Conservation (phyloP, 2,329 filamentous ascomycete genomes). For the Penicillium sp. region DNA sequence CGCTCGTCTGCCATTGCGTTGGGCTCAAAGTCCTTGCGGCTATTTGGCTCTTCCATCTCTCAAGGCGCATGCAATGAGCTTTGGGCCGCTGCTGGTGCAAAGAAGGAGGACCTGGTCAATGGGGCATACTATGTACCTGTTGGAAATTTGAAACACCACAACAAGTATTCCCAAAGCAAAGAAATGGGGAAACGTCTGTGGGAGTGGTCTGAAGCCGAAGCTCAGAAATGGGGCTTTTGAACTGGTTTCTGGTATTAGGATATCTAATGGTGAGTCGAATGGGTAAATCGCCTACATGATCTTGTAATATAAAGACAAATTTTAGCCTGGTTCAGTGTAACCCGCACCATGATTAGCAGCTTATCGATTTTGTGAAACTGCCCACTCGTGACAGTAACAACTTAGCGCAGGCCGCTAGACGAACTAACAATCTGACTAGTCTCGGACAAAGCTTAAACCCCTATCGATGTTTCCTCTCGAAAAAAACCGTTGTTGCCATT, state of each 20-base stretch:
- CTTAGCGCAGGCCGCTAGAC: too few relatives aligned
- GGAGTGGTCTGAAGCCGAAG: constrained; percentile 39
- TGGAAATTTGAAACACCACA: constrained; percentile 27
- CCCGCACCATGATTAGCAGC: too few relatives aligned
- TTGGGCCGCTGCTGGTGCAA: constrained; percentile 33
- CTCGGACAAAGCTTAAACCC: too few relatives aligned
- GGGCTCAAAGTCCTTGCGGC: constrained; percentile 13
- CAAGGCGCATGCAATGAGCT: constrained; percentile 30
- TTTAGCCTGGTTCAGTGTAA: too few relatives aligned
- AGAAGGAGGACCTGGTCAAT: constrained; percentile 26
- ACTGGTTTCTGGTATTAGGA: neutral
- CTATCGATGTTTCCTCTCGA: too few relatives aligned
- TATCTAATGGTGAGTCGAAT: neutral
- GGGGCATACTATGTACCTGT: constrained; percentile 36
- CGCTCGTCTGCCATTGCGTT: constrained; percentile 8
- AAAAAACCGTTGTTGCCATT: too few relatives aligned
- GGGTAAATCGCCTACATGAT: neutral
- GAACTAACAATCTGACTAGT: too few relatives aligned
- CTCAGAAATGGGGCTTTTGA: constrained; percentile 15
- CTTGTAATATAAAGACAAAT: neutral
- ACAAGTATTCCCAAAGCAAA: constrained; percentile 27
- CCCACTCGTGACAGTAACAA: too few relatives aligned
- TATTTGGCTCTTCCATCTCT: constrained; percentile 22
- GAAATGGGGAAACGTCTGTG: constrained; percentile 32
- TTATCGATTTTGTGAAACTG: too few relatives aligned